A percentile compares a stretch with the other conserved stretches of the same genome.
phyloP scores from a whole-genome alignment of 2,329 filamentous ascomycete species.

The Diaporthe sp. region DNA sequence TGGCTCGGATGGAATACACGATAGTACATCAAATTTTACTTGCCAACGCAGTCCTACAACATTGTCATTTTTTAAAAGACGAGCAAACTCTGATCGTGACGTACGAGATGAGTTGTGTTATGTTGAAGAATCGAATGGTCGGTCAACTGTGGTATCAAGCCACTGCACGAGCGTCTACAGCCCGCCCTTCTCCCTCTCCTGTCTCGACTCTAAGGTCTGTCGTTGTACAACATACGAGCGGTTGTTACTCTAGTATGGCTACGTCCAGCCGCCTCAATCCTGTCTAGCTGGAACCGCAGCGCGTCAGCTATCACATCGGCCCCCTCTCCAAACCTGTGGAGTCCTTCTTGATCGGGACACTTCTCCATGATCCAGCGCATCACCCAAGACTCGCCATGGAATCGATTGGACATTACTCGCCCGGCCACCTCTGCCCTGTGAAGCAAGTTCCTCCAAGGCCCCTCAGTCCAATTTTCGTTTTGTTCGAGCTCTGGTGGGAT shows the following conservation, averaged over 20 bases:
- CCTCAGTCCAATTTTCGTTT: neutral
- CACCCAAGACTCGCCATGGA: neutral
- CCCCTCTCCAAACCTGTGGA: neutral
- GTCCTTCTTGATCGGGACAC: neutral
- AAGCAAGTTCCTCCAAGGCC: neutral
- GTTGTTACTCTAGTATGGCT: no score
- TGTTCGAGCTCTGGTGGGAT: neutral
- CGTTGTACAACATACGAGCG: neutral
- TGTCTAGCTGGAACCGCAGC: no score
- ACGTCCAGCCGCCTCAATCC: no score
- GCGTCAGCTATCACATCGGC: neutral
- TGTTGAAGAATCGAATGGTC: neutral
- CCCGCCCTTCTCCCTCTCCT: no score
- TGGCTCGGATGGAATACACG: neutral
- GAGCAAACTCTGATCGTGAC: neutral
- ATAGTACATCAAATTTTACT: neutral
- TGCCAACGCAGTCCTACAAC: neutral
- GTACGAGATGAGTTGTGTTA: neutral
- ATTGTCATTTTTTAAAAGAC: neutral
- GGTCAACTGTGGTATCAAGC: neutral
- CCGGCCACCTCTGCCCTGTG: neutral
- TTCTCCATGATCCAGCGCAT: neutral
- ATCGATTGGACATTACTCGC: neutral
- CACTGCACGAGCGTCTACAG: neutral
- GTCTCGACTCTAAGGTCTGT: no score